phyloP scores from a whole-genome alignment of 805 yeast species.

The Cephaloascus fragrans region DNA sequence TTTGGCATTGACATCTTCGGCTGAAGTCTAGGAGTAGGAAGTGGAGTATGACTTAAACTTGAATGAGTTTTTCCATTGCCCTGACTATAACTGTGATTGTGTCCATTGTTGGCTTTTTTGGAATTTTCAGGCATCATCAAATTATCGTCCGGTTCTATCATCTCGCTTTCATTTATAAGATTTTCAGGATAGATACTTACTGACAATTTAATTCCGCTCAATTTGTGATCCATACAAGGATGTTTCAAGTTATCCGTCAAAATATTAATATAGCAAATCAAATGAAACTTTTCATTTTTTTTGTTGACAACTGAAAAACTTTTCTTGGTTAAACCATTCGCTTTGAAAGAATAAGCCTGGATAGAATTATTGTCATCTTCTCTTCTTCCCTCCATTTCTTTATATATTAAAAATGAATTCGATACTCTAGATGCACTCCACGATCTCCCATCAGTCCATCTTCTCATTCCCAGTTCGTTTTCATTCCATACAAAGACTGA shows the following conservation, averaged over 20 bases:
- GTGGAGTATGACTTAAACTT: too few species aligned
- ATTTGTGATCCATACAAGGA: constrained; percentile 16
- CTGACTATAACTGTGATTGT: too few species aligned
- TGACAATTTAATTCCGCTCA: constrained; percentile 12
- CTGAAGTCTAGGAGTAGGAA: not conserved
- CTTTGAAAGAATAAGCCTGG: constrained; percentile 23
- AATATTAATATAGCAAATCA: constrained; percentile 39
- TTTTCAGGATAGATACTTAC: constrained; percentile 14
- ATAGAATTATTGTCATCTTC: not conserved
- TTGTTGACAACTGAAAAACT: constrained; percentile 48
- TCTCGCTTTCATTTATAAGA: constrained; percentile 3
- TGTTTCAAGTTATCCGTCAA: constrained; percentile 9
- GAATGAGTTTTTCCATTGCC: too few species aligned
- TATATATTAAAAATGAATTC: constrained; percentile 52
- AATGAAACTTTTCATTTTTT: constrained; percentile 44
- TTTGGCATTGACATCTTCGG: not conserved
- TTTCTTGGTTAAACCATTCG: constrained; percentile 54
- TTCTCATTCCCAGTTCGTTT: constrained; percentile 55
- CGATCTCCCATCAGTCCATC: constrained; percentile 72
- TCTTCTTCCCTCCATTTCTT: constrained; percentile 40
- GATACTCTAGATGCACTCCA: constrained; percentile 69
- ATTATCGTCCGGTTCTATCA: too few species aligned
- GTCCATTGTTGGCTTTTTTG: too few species aligned
- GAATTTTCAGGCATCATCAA: too few species aligned
- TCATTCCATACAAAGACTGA: constrained; percentile 68